These are phyloP conservation scores for Evernia prunastri DNA, from an alignment of 495 filamentous ascomycete genomes.

Conservation along the genomic window DNA sequence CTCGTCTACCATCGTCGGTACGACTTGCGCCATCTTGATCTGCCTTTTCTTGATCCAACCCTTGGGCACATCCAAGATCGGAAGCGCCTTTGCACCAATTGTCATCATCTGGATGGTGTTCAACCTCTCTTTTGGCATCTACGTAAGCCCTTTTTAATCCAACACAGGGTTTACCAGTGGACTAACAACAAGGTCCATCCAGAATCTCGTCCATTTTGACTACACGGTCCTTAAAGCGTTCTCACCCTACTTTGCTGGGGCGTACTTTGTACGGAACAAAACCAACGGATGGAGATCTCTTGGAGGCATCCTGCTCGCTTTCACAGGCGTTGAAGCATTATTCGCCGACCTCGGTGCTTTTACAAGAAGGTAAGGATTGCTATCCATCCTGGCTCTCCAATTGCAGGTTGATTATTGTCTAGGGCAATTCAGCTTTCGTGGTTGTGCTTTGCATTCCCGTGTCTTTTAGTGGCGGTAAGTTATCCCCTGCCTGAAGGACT, in stretches of 20 bases:
- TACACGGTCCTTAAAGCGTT: conserved; percentile 63
- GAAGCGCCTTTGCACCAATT: conserved; percentile 60
- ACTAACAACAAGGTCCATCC: conserved; percentile 18
- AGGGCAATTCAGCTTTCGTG: conserved; percentile 59
- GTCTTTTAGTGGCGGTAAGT: conserved; percentile 52
- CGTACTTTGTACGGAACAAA: conserved; percentile 56
- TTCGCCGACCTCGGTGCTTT: conserved; percentile 73
- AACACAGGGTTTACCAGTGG: background rate
- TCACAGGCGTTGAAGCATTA: conserved; percentile 68
- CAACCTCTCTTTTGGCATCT: conserved; percentile 62
- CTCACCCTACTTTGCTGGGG: conserved; percentile 55
- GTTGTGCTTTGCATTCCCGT: conserved; percentile 58
- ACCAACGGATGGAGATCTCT: conserved; percentile 59
- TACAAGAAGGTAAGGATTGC: conserved; percentile 32
- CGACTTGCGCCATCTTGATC: conserved; percentile 62
- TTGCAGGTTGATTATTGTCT: background rate
- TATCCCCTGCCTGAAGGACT: background rate
- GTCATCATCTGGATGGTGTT: conserved; percentile 67
- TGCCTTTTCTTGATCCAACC: conserved; percentile 65
- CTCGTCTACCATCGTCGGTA: conserved; percentile 54
- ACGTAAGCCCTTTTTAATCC: conserved; percentile 33
- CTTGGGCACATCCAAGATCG: conserved; percentile 61
- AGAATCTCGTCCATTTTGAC: conserved; percentile 56
- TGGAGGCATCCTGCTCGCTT: conserved; percentile 63
- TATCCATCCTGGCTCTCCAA: background rate